Evolutionary conservation across 441 rosid species (phyloP).

Genomic region (Jatropha podagrica): DNA sequence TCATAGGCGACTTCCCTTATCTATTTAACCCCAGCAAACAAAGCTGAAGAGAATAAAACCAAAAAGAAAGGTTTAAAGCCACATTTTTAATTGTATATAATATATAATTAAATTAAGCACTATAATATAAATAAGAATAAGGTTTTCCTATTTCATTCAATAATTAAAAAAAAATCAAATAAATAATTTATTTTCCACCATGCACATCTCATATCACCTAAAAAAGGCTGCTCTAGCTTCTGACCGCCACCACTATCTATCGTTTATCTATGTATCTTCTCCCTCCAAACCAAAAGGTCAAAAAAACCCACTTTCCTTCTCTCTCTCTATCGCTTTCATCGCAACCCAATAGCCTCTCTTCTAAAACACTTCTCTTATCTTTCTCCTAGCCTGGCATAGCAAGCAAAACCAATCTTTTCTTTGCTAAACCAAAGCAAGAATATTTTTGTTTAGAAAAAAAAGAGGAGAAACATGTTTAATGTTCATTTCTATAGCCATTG

Average conservation of each 20-base stretch:
- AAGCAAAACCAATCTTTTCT: not conserved
- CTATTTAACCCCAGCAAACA: too few species aligned
- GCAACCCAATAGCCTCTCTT: not conserved
- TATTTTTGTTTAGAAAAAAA: not conserved
- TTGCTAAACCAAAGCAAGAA: not conserved
- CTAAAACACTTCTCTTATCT: not conserved
- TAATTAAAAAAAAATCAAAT: too few species aligned
- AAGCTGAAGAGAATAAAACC: too few species aligned
- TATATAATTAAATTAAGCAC: too few species aligned
- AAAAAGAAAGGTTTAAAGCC: too few species aligned
- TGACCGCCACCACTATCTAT: not conserved
- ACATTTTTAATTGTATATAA: too few species aligned
- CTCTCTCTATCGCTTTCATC: not conserved
- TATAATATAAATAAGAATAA: too few species aligned
- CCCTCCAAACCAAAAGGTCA: not conserved
- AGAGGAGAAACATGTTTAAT: not conserved
- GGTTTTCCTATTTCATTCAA: too few species aligned
- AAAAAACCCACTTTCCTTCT: not conserved
- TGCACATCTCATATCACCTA: not conserved
- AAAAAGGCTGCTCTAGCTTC: slow-evolving; percentile 14
- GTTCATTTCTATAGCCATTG: not conserved
- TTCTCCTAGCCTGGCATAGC: not conserved
- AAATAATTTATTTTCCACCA: too few species aligned
- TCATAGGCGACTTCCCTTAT: too few species aligned
- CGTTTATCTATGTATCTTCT: not conserved